Percentiles rank a stretch among this genome's conserved stretches.
Evolutionary conservation across 2,329 filamentous ascomycete genomes (phyloP).

Genomic region (Harringtonia lauricola): DNA sequence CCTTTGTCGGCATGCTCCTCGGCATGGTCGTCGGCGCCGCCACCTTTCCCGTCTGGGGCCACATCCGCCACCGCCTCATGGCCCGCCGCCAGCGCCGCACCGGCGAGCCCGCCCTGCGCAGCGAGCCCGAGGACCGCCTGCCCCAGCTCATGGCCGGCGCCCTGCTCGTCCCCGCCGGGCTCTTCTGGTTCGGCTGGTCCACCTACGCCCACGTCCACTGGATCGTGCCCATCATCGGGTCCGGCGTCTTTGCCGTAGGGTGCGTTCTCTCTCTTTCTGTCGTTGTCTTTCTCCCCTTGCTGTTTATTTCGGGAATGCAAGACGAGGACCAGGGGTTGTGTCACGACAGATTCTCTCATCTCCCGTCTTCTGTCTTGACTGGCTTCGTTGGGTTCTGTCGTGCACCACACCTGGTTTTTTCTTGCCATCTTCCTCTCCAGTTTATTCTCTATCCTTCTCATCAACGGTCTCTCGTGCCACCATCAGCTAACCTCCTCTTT

Average conservation of each 20-base stretch:
- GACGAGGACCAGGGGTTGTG: no score
- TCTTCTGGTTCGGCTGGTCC: conserved; percentile 88
- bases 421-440: neutral
- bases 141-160: conserved; percentile 67
- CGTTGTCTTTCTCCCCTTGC: neutral
- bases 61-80: conserved; percentile 46
- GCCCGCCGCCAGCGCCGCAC: conserved; percentile 38
- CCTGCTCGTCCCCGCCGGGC: conserved; percentile 63
- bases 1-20: conserved; percentile 61
- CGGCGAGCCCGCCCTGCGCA: conserved; percentile 37
- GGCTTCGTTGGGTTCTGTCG: no score
- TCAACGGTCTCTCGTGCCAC: no score
- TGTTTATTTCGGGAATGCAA: neutral
- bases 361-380: no score
- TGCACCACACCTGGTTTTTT: no score
- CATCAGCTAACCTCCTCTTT: neutral
- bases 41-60: conserved; percentile 56
- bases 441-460: neutral
- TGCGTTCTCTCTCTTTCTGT: conserved; percentile 29
- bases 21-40: conserved; percentile 56
- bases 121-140: conserved; percentile 80
- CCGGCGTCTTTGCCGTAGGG: conserved; percentile 59
- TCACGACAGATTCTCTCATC: no score
- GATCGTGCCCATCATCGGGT: conserved; percentile 66
- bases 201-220: conserved; percentile 64